A percentile compares a stretch with the other conserved stretches of the same genome.
These are phyloP conservation scores for Microcyclospora pomicola DNA, from an alignment of 2,329 filamentous ascomycete species.

Conservation along the genomic window DNA sequence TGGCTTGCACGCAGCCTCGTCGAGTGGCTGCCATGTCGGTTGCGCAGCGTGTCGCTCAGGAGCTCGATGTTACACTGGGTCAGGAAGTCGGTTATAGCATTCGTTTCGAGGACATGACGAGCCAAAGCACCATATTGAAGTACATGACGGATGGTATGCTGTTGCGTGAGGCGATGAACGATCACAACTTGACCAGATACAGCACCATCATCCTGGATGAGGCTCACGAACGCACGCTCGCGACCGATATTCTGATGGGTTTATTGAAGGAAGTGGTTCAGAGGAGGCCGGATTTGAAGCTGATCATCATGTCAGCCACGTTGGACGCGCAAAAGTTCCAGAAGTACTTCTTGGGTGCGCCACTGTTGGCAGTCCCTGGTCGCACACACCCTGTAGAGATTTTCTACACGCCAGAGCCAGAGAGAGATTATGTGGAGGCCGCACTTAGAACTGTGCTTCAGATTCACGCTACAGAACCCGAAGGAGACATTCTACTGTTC, in stretches of 20 bases:
- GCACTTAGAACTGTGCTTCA: conserved; percentile 89
- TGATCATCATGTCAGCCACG: conserved; percentile 98
- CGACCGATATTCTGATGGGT: conserved; percentile 95
- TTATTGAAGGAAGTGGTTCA: conserved; percentile 79
- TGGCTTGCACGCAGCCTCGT: conserved; percentile 93
- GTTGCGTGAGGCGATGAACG: conserved; percentile 88
- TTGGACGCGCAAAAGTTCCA: conserved; percentile 97
- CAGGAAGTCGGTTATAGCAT: conserved; percentile 98
- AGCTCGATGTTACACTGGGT: conserved; percentile 85
- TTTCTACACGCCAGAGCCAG: conserved; percentile 93
- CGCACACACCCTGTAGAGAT: conserved; percentile 95
- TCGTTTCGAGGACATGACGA: conserved; percentile 92
- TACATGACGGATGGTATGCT: conserved; percentile 99
- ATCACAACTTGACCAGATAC: conserved; percentile 81
- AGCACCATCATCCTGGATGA: conserved; percentile 98
- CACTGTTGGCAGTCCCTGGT: conserved; percentile 83
- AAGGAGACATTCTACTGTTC: conserved; percentile 89
- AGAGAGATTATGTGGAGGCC: conserved; percentile 92
- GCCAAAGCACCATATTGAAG: conserved; percentile 80
- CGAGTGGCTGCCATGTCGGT: conserved; percentile 98
- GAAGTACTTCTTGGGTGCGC: conserved; percentile 89
- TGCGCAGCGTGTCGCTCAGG: conserved; percentile 90
- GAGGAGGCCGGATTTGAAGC: conserved; percentile 79
- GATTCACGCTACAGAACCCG: conserved; percentile 83
- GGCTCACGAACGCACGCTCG: conserved; percentile 92